phyloP scores from a whole-genome alignment of 768 basidiomycete species.

The Mycena olivaceomarginata region DNA sequence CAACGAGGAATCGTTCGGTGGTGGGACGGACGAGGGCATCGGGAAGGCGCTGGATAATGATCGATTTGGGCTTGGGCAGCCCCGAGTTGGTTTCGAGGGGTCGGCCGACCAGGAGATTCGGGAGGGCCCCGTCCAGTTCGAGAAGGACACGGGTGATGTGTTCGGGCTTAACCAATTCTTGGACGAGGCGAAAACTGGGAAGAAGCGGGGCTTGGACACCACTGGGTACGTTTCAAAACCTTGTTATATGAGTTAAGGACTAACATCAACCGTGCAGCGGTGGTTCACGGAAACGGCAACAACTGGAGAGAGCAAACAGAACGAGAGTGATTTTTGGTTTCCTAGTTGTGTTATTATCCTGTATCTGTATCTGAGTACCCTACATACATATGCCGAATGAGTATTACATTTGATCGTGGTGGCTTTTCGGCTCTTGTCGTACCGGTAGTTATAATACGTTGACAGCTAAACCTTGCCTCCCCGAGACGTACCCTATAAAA shows the following conservation, averaged over 20 bases:
- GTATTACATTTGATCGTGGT: no score
- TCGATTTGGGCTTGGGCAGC: conserved; percentile 92
- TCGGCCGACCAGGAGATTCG: conserved; percentile 89
- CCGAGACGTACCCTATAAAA: no score
- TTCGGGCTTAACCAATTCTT: conserved; percentile 98
- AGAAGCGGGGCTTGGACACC: conserved; percentile 91
- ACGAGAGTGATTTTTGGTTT: conserved; percentile 40
- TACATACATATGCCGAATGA: neutral
- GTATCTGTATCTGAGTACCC: conserved; percentile 21
- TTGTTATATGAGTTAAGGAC: conserved; percentile 16
- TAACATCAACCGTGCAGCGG: conserved; percentile 53
- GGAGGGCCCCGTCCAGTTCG: conserved; percentile 98
- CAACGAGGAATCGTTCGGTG: conserved; percentile 94
- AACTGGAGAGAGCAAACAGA: conserved; percentile 68
- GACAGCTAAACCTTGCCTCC: no score
- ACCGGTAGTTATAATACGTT: no score
- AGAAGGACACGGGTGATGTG: conserved; percentile 98
- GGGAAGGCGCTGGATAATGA: conserved; percentile 93
- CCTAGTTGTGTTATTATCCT: conserved; percentile 14
- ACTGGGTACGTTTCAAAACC: conserved; percentile 70
- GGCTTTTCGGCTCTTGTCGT: no score
- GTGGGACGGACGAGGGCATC: conserved; percentile 97
- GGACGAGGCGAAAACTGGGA: conserved; percentile 97
- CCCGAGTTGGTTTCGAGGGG: conserved; percentile 93
- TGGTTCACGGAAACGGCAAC: conserved; percentile 73